Percentiles rank a stretch among this genome's conserved stretches.
These are phyloP conservation scores for Straminergon stramineum DNA, from an alignment of 225 moss, liverwort and hornwort genomes.

Conservation along the genomic window DNA sequence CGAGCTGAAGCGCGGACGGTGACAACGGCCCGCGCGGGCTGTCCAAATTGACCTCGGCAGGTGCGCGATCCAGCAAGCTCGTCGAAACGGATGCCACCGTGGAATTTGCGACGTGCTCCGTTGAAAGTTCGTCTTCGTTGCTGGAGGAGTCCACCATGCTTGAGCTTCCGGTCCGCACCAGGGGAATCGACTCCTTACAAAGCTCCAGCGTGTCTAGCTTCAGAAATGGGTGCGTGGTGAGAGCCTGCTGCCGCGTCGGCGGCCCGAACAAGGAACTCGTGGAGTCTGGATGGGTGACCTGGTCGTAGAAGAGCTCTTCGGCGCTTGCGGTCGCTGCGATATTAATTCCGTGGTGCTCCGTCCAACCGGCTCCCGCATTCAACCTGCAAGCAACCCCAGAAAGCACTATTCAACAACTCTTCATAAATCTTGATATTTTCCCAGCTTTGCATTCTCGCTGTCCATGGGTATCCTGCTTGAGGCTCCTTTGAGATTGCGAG, in stretches of 20 bases:
- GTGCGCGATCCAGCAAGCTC: background rate
- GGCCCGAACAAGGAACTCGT: background rate
- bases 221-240: slow-evolving; percentile 18
- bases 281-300: background rate
- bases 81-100: background rate
- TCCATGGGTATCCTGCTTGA: background rate
- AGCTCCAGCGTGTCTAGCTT: slow-evolving; percentile 26
- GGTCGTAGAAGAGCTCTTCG: slow-evolving; percentile 5
- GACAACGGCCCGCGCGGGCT: slow-evolving; percentile 39
- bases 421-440: background rate
- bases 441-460: background rate
- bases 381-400: slow-evolving; percentile 7
- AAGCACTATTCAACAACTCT: background rate
- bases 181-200: slow-evolving; percentile 5
- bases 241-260: background rate
- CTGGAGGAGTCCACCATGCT: slow-evolving; percentile 36
- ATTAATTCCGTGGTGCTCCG: slow-evolving; percentile 13
- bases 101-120: slow-evolving; percentile 4
- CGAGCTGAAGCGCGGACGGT: slow-evolving; percentile 15
- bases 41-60: background rate
- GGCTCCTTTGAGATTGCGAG: background rate
- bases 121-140: slow-evolving; percentile 24
- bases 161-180: slow-evolving; percentile 17
- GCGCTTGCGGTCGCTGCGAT: background rate
- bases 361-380: slow-evolving; percentile 29